These are phyloP conservation scores for Phytophthora boehmeriae DNA, from an alignment of 352 stramenopile species.

Conservation along the genomic window DNA sequence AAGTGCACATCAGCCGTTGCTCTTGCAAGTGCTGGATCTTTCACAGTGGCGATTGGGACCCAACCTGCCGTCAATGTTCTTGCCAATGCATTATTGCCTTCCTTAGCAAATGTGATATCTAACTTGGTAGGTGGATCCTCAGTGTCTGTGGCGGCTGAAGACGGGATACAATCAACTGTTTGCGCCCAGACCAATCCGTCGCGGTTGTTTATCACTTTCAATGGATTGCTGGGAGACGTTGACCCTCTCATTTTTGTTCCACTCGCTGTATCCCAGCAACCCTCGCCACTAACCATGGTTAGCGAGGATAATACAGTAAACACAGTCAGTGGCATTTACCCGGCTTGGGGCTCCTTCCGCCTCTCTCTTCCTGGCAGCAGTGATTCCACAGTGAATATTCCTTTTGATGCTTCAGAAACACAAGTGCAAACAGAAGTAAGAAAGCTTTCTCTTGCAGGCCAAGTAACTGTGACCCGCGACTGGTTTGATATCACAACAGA, in stretches of 20 bases:
- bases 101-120: slow-evolving; percentile 32
- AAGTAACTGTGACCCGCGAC: slow-evolving; percentile 78
- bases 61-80: slow-evolving; percentile 32
- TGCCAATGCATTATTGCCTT: slow-evolving; percentile 29
- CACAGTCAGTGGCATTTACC: slow-evolving; percentile 77
- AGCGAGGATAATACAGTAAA: slow-evolving; percentile 58
- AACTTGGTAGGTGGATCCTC: slow-evolving; percentile 14
- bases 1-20: slow-evolving; percentile 55
- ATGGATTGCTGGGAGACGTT: slow-evolving; percentile 60
- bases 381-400: slow-evolving; percentile 58
- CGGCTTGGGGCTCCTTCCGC: slow-evolving; percentile 87
- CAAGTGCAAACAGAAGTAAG: slow-evolving; percentile 77
- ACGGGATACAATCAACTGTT: slow-evolving; percentile 42
- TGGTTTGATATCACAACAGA: slow-evolving; percentile 71
- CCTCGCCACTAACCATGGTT: slow-evolving; percentile 33
- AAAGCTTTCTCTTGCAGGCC: slow-evolving; percentile 74
- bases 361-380: slow-evolving; percentile 54
- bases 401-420: slow-evolving; percentile 63
- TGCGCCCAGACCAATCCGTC: slow-evolving; percentile 46
- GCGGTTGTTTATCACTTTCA: slow-evolving; percentile 85
- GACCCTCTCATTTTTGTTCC: slow-evolving; percentile 47
- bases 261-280: slow-evolving; percentile 20
- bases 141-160: slow-evolving; percentile 24
- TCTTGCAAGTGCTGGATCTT: slow-evolving; percentile 40
- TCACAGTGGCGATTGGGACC: slow-evolving; percentile 64